Evolutionary conservation across 164 flowering plant genomes (phyloP).

Genomic region (Warburgia ugandensis): DNA sequence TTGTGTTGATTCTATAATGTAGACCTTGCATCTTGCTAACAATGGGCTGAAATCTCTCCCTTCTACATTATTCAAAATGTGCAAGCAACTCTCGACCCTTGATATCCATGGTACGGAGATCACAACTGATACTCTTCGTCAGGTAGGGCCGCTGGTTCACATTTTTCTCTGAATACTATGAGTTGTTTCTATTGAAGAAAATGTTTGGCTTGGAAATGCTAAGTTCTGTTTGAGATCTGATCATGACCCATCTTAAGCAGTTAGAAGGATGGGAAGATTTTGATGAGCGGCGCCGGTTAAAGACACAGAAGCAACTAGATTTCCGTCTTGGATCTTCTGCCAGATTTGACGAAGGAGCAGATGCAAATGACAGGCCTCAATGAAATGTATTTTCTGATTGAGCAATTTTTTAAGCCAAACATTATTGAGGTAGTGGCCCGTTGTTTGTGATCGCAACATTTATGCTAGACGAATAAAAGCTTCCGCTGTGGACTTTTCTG

Average conservation of each 20-base stretch:
- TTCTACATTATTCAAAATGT: conserved; percentile 47
- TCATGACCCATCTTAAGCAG: conserved; percentile 40
- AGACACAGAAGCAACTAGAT: conserved; percentile 88
- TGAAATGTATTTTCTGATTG: too few relatives aligned
- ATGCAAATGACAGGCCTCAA: conserved; percentile 36
- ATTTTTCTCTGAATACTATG: background rate
- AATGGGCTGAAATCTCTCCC: conserved; percentile 74
- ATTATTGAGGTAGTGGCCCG: too few relatives aligned
- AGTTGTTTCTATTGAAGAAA: background rate
- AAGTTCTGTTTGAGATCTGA: background rate
- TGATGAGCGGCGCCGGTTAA: conserved; percentile 62
- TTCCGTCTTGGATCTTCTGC: conserved; percentile 49
- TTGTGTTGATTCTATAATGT: conserved; percentile 7
- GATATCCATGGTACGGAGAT: conserved; percentile 87
- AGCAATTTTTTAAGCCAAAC: too few relatives aligned
- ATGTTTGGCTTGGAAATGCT: background rate
- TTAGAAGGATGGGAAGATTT: conserved; percentile 86
- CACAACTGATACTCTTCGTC: conserved; percentile 72
- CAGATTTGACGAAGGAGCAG: conserved; percentile 91
- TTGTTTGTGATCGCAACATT: too few relatives aligned
- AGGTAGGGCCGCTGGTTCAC: conserved; percentile 27
- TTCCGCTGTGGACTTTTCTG: too few relatives aligned
- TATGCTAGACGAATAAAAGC: too few relatives aligned
- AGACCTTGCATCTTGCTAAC: conserved; percentile 66
- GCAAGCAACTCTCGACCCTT: conserved; percentile 59